These are phyloP conservation scores for Nitzschia sp. DNA, from an alignment of 108 stramenopile species.

Conservation along the genomic window DNA sequence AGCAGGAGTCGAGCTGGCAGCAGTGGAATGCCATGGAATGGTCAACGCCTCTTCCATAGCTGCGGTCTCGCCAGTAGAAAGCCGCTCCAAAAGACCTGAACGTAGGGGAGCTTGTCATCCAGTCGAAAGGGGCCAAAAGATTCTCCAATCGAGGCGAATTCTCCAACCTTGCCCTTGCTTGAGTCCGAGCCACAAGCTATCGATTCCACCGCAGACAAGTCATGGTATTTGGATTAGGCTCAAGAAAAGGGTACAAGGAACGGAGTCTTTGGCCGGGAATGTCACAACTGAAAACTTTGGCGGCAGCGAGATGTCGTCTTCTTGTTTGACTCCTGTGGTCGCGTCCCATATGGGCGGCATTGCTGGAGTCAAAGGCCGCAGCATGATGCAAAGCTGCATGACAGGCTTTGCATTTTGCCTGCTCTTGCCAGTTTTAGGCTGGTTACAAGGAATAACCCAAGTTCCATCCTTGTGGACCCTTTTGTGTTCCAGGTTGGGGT, in stretches of 20 bases:
- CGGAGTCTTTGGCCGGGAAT: constrained; percentile 33
- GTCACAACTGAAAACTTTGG: constrained; percentile 49
- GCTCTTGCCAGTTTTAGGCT: constrained; percentile 1
- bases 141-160: background rate
- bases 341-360: constrained; percentile 22
- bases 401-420: background rate
- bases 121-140: constrained; percentile 17
- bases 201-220: constrained; percentile 18
- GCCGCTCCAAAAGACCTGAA: background rate
- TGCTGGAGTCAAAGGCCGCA: constrained; percentile 47
- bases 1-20: too few species aligned
- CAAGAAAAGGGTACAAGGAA: constrained; percentile 58
- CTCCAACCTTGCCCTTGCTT: constrained; percentile 8
- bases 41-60: background rate
- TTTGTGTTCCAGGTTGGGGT: constrained; percentile 34
- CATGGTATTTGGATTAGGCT: constrained; percentile 40
- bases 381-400: constrained; percentile 33
- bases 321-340: background rate
- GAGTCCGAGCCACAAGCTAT: constrained; percentile 20
- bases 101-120: constrained; percentile 16
- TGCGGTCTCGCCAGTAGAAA: background rate
- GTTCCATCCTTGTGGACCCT: constrained; percentile 19
- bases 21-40: background rate
- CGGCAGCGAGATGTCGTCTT: constrained; percentile 13
- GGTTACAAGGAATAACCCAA: background rate